phyloP scores from a whole-genome alignment of 2,329 filamentous ascomycete genomes.

The Neonectria faginata region DNA sequence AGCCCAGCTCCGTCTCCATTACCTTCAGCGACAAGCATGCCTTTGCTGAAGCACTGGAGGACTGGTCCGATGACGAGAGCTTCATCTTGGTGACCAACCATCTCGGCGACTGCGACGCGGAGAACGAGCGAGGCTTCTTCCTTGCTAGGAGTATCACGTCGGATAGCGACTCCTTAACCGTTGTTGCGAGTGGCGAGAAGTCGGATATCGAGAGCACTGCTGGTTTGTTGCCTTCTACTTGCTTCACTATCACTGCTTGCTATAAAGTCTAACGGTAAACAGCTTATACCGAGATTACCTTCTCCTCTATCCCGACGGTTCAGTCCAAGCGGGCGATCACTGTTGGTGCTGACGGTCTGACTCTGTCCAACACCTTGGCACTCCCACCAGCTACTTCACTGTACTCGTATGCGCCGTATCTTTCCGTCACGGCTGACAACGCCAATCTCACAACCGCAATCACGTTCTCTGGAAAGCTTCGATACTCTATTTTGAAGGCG shows the following conservation, averaged over 20 bases:
- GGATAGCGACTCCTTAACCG: conserved; percentile 43
- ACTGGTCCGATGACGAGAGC: conserved; percentile 29
- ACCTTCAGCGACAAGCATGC: conserved; percentile 23
- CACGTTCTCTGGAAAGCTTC: conserved; percentile 57
- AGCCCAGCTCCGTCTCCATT: conserved; percentile 21
- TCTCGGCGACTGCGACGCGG: conserved; percentile 54
- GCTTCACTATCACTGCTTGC: background rate
- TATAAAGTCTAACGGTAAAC: background rate
- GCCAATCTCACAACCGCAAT: conserved; percentile 49
- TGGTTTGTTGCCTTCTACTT: conserved; percentile 43
- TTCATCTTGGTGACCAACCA: conserved; percentile 58
- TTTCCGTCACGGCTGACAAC: conserved; percentile 28
- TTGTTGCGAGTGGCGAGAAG: conserved; percentile 49
- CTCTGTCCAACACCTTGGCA: conserved; percentile 26
- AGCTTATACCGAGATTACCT: conserved; percentile 32
- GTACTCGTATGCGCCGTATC: conserved; percentile 30
- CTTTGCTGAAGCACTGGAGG: conserved; percentile 27
- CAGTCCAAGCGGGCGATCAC: conserved; percentile 28
- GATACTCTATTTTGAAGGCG: conserved; percentile 53
- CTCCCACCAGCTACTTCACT: conserved; percentile 19
- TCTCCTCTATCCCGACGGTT: conserved; percentile 28
- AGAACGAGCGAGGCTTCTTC: conserved; percentile 56
- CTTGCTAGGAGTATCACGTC: conserved; percentile 46
- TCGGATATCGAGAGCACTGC: conserved; percentile 50
- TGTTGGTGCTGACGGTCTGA: conserved; percentile 12